Percentiles rank a stretch among this genome's conserved stretches.
Conservation (phyloP, 257 asterid species). For the Henckelia pumila region DNA sequence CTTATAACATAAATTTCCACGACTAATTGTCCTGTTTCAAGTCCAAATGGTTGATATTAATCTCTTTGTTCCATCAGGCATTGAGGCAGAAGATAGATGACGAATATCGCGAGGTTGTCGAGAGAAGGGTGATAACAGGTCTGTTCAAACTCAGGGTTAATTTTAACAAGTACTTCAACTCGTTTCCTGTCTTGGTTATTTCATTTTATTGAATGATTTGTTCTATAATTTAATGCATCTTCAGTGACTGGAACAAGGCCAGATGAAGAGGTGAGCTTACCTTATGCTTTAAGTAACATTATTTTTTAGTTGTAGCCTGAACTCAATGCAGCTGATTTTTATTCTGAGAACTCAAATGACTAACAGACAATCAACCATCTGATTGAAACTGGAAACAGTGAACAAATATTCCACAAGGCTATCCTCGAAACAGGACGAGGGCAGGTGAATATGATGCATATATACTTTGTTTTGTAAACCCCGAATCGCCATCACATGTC, state of each 20-base stretch:
- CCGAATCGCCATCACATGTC: no score
- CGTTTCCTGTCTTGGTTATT: no score
- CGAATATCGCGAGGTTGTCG: slow-evolving; percentile 91
- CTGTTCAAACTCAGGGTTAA: slow-evolving; percentile 19
- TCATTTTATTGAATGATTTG: slow-evolving; percentile 12
- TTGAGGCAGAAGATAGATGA: slow-evolving; percentile 73
- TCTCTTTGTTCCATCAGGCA: slow-evolving; percentile 36
- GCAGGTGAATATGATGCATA: slow-evolving; percentile 43
- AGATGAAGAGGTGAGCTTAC: slow-evolving; percentile 69
- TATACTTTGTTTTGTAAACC: not conserved
- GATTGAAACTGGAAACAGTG: slow-evolving; percentile 84
- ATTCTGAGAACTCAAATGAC: slow-evolving; percentile 23
- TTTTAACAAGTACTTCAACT: no score
- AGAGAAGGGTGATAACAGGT: slow-evolving; percentile 90
- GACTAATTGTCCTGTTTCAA: no score
- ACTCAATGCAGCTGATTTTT: slow-evolving; percentile 18
- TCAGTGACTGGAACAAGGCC: slow-evolving; percentile 85
- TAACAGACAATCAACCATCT: slow-evolving; percentile 74
- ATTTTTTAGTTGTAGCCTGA: no score
- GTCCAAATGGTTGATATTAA: not conserved
- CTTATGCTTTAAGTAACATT: slow-evolving; percentile 16
- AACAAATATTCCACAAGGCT: slow-evolving; percentile 82
- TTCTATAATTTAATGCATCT: slow-evolving; percentile 22
- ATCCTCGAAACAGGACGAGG: slow-evolving; percentile 80
- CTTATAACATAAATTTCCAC: no score